A percentile compares a stretch with the other conserved stretches of the same genome.
phyloP scores from a whole-genome alignment of 192 early-diverging fungal genomes.

The Geosiphon pyriformis region DNA sequence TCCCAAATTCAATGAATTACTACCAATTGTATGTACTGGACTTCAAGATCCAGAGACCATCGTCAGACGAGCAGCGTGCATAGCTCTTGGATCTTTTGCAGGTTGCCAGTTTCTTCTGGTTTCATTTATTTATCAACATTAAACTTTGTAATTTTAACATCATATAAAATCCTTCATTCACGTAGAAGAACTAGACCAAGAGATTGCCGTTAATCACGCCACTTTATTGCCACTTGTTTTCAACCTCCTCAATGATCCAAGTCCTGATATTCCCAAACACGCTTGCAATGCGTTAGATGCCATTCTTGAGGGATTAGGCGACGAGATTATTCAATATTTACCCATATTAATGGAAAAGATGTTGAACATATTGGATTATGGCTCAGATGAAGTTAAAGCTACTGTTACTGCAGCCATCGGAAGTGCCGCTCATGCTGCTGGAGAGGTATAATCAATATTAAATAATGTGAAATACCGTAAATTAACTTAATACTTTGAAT shows the following conservation, averaged over 20 bases:
- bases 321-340: slow-evolving; percentile 72
- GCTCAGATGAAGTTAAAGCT: slow-evolving; percentile 62
- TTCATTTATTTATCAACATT: slow-evolving; percentile 11
- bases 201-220: slow-evolving; percentile 75
- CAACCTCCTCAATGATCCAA: slow-evolving; percentile 71
- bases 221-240: slow-evolving; percentile 82
- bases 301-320: slow-evolving; percentile 81
- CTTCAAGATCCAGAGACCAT: slow-evolving; percentile 73
- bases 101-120: too few relatives aligned
- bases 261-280: slow-evolving; percentile 67
- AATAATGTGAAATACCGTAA: too few relatives aligned
- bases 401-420: slow-evolving; percentile 82
- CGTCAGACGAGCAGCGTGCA: slow-evolving; percentile 82
- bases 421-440: slow-evolving; percentile 84
- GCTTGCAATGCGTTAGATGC: slow-evolving; percentile 82
- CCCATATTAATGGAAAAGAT: slow-evolving; percentile 79
- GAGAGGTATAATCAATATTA: too few relatives aligned
- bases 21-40: slow-evolving; percentile 68
- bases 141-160: slow-evolving; percentile 1
- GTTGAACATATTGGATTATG: slow-evolving; percentile 65
- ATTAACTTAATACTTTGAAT: too few relatives aligned
- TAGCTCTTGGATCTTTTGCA: slow-evolving; percentile 76
- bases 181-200: slow-evolving; percentile 71
- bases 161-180: neutral
- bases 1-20: slow-evolving; percentile 69